Evolutionary conservation across 306 rosid genomes (phyloP).

Genomic region (Citrullus mucosospermus): DNA sequence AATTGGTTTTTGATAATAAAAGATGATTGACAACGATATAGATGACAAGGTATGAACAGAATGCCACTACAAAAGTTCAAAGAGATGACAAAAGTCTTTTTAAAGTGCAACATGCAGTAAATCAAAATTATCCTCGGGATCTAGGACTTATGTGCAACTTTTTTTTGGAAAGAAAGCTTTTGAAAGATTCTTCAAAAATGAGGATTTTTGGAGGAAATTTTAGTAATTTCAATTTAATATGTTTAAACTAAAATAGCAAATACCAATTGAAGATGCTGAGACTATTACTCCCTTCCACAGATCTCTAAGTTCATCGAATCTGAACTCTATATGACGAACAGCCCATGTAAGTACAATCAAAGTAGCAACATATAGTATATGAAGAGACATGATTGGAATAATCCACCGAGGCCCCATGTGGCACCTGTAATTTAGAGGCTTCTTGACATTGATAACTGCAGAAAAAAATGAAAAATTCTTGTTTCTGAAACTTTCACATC

Average conservation of each 20-base stretch:
- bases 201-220: background rate
- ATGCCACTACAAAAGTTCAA: background rate
- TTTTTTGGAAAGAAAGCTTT: background rate
- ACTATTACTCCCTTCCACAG: slow-evolving; percentile 88
- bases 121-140: background rate
- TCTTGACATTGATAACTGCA: slow-evolving; percentile 50
- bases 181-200: background rate
- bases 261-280: slow-evolving; percentile 66
- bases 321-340: slow-evolving; percentile 78
- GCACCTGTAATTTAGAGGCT: slow-evolving; percentile 62
- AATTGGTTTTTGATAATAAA: background rate
- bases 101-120: background rate
- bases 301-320: slow-evolving; percentile 89
- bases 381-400: slow-evolving; percentile 48
- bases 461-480: slow-evolving; percentile 16
- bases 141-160: background rate
- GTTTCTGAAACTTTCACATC: background rate
- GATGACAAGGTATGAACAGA: background rate
- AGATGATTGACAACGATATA: background rate
- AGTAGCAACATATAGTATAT: slow-evolving; percentile 46
- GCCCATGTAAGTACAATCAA: slow-evolving; percentile 68
- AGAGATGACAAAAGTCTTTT: background rate
- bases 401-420: slow-evolving; percentile 72
- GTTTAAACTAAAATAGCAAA: background rate
- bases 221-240: background rate